Evolutionary conservation across 2,329 filamentous ascomycete species (phyloP), one percentile per base, ranked within the genome.

Genomic region (Mollisiaceae sp.): DNA sequence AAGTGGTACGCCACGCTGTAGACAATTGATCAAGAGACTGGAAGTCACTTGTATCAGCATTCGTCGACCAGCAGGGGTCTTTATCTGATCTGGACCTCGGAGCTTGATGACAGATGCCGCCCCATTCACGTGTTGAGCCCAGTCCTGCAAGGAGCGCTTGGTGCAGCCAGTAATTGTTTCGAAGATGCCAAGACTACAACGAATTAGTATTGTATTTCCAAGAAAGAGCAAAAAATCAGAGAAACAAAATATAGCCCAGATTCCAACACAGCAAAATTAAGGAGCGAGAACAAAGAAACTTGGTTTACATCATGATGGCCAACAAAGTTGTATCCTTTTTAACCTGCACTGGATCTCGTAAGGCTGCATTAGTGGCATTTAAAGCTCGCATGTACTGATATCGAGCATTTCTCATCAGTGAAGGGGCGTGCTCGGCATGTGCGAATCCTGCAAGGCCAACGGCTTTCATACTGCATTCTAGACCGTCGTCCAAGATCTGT

Each of bases 31-130:
- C 65, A 85, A 76, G 39, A 84, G 78, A 61, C 79, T 81, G 62
- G 85, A 80, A 38, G 79, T 82, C 3, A 85, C 78, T 80, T 85
- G 84, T 47, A 82, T 76, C 67, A 86, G 83, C 82, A 87, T 85
- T 61, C 81, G 79, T 45, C 79, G 76, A 3, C 84, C 83, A 2
- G 79, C 79, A 50, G 74, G 74, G 12, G 80, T 82, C 45, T 71
- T 74, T 68, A 86, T 82, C 65, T 85, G 83, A 2, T 75, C 75
- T 11, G 76, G 70, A 20, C 84, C 85, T 59, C 85, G 80, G 68
- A 86, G 77, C 60, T 78, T 79, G 9, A 84, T 81, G 24, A 87
- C 76, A 4, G 80, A 79, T 2, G 81, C 81, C 1, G 85, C 84
- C 11, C 84, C 84, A 57, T 81, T 82, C 43, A 86, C 78, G 69